phyloP scores from a whole-genome alignment of 2,329 filamentous ascomycete genomes.

The Corinectria fuckeliana region DNA sequence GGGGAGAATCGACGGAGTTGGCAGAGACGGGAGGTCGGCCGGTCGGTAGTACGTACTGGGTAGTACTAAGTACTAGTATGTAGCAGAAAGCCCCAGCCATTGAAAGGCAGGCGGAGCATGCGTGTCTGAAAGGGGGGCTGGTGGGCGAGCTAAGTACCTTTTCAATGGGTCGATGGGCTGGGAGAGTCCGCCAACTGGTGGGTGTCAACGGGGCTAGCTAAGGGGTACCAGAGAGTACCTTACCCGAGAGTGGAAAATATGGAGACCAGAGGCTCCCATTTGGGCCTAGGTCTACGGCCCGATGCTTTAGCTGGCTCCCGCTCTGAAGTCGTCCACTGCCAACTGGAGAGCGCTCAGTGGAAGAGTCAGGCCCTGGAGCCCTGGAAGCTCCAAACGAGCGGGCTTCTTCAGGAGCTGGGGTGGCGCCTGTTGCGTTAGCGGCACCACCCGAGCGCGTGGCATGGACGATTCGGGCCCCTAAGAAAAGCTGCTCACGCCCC shows the following conservation, averaged over 20 bases:
- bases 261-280: background rate
- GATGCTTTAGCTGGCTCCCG: background rate
- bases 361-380: background rate
- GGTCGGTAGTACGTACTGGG: background rate
- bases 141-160: conserved; percentile 2
- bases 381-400: background rate
- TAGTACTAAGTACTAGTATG: too few relatives aligned
- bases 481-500: background rate
- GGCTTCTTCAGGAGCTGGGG: background rate
- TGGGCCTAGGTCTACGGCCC: background rate
- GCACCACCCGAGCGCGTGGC: conserved; percentile 21
- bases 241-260: background rate
- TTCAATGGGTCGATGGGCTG: background rate
- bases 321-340: background rate
- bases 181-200: background rate
- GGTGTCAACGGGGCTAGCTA: background rate
- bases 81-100: background rate
- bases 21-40: background rate
- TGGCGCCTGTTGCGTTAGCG: conserved; percentile 16
- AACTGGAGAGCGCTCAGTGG: background rate
- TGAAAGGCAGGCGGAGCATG: conserved; percentile 2
- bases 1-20: background rate
- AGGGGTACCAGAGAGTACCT: background rate
- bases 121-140: conserved; percentile 4
- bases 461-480: conserved; percentile 4